phyloP scores from a whole-genome alignment of 805 yeast genomes.

The Priceomyces castillae region DNA sequence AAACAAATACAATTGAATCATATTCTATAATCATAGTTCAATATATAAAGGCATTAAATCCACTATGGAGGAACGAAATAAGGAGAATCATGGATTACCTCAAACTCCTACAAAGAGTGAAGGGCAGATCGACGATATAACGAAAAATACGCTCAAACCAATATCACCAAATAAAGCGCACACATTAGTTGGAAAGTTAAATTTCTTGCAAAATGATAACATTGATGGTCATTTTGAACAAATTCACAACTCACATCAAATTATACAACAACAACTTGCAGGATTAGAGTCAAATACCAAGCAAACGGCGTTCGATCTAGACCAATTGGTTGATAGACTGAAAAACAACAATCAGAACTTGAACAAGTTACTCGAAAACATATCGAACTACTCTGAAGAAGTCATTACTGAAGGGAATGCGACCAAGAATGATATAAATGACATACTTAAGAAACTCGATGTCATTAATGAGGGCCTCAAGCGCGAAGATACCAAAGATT shows the following conservation, averaged over 20 bases:
- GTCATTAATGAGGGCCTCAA: constrained; percentile 6
- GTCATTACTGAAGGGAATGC: constrained; percentile 36
- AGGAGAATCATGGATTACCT: not conserved
- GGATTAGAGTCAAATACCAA: constrained; percentile 31
- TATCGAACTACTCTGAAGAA: constrained; percentile 33
- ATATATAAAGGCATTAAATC: not conserved
- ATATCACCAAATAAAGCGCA: constrained; percentile 26
- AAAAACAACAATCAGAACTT: constrained; percentile 39
- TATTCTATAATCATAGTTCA: too few relatives aligned
- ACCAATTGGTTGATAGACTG: constrained; percentile 37
- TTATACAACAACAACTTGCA: constrained; percentile 27
- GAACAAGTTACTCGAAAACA: constrained; percentile 31
- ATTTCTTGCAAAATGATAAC: constrained; percentile 30
- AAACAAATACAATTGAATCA: not conserved
- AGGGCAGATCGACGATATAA: not conserved
- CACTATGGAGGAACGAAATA: not conserved
- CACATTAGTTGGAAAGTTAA: constrained; percentile 21
- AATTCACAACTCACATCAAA: constrained; percentile 25
- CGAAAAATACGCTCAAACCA: constrained; percentile 16
- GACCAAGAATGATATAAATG: constrained; percentile 29
- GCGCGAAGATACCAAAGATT: not conserved
- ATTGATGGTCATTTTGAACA: constrained; percentile 33
- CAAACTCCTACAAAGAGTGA: not conserved
- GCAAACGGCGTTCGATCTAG: constrained; percentile 36
- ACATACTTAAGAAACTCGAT: constrained; percentile 19